Base-by-base conservation (phyloP, 805 yeast species). In the Ogataea naganishii region DNA sequence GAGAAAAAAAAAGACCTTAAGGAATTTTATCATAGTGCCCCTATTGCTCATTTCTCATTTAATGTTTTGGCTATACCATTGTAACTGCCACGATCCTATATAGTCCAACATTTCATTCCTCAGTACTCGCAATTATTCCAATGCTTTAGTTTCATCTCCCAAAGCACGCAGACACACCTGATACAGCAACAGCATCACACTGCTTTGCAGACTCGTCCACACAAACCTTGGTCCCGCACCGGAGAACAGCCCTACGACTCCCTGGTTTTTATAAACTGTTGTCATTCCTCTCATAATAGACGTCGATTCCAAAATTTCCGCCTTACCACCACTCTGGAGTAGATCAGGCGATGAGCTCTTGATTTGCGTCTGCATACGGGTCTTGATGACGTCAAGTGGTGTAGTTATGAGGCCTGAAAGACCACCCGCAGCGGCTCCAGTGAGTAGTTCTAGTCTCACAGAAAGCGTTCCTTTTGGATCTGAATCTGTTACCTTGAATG, bases 341-440 rank as follows among this genome's bases (percentile, higher is more conserved):
- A 37, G 27, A 62, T 43, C 51, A 11, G 46, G 38, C 21, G 38
- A 30, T 41, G 51, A 23, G 47, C 42, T 32, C 15, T 36, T 40
- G 21, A 45, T 74, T 45, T 88, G 92, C 1, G 98, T 92, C 58
- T 92, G 99, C 28, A 86, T 74, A 46, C 97, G 66, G 2, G 96
- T 88, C 55, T 88, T 88, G 24, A 88, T 75, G 20, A 88, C 96
- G 48, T 88, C 96, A 39, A 84, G 57, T 1, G 96, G 96, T 0
- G 96, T 88, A 0, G 96, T 88, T 14, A 88, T 47, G 1, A 73
- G 66, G 1, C 96, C 96, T 1, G 96, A 94, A 17, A 86, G 57
- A 0, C 95, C 95, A 41, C 96, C 96, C 2, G 98, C 97, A 0
- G 84, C 76, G 1, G 96, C 97, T 32, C 99, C 99, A 0, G 96